phyloP scores from a whole-genome alignment of 1,139 yeast genomes.

The Arxiozyma slooffiae region DNA sequence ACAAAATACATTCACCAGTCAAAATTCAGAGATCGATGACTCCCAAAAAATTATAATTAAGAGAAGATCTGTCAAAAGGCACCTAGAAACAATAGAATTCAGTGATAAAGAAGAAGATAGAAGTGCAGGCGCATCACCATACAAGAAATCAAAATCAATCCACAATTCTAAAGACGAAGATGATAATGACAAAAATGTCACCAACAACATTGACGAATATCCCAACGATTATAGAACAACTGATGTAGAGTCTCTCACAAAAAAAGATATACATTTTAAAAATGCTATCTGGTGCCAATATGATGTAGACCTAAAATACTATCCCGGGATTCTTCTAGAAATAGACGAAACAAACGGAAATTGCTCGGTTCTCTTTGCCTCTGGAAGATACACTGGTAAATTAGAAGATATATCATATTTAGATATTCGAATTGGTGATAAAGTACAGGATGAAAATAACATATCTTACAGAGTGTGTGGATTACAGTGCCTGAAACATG shows the following conservation, averaged over 20 bases:
- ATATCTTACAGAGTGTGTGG: conserved; percentile 39
- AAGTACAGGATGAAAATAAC: conserved; percentile 26
- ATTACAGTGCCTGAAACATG: conserved; percentile 28
- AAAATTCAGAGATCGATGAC: conserved; percentile 4
- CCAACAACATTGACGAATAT: background rate
- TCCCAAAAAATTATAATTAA: conserved; percentile 6
- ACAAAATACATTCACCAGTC: background rate
- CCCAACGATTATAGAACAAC: conserved; percentile 11
- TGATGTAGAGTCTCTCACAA: conserved; percentile 16
- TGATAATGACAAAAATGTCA: background rate
- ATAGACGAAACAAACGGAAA: conserved; percentile 14
- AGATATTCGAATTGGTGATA: conserved; percentile 38
- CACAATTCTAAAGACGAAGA: background rate
- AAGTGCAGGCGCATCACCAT: conserved; percentile 6
- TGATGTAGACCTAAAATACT: conserved; percentile 25
- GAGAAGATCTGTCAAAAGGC: conserved; percentile 6
- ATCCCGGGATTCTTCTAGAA: conserved; percentile 29
- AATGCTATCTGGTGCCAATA: conserved; percentile 33
- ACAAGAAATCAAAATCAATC: background rate
- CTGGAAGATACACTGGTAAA: conserved; percentile 14
- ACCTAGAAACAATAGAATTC: conserved; percentile 6
- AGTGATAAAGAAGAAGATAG: conserved; percentile 8
- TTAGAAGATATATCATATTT: conserved; percentile 26
- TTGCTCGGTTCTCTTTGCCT: conserved; percentile 21
- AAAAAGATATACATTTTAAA: conserved; percentile 24